These are phyloP conservation scores for Fraxinus angustifolia DNA, from an alignment of 305 asterid species.

Conservation along the genomic window DNA sequence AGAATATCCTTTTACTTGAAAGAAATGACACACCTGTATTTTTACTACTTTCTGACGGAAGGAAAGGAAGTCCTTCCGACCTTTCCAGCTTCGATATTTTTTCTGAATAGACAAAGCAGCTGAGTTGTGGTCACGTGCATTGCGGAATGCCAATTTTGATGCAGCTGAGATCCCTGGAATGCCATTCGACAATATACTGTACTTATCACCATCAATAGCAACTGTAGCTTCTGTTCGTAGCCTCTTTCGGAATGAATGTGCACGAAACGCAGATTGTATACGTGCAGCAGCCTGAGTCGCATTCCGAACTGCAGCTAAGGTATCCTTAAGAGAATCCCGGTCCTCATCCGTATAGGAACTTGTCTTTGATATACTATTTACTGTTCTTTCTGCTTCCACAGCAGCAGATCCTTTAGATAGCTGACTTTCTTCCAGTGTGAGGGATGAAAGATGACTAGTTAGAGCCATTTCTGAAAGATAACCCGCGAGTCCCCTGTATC, in stretches of 20 bases:
- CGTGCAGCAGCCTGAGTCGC: conserved; percentile 97
- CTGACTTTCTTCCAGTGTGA: conserved; percentile 60
- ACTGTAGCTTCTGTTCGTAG: conserved; percentile 48
- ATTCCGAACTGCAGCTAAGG: conserved; percentile 79
- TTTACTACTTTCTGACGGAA: conserved; percentile 89
- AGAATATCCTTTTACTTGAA: background rate
- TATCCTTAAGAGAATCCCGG: conserved; percentile 59
- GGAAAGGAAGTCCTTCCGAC: conserved; percentile 80
- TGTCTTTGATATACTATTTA: conserved; percentile 44
- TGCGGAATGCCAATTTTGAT: conserved; percentile 59
- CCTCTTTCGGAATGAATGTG: conserved; percentile 89
- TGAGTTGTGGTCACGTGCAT: conserved; percentile 53
- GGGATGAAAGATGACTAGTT: conserved; percentile 87
- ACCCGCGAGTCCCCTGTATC: conserved; percentile 91
- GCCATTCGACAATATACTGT: conserved; percentile 39
- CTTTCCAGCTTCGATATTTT: conserved; percentile 89
- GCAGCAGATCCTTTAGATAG: conserved; percentile 79
- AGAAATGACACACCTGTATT: conserved; percentile 67
- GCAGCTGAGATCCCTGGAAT: conserved; percentile 60
- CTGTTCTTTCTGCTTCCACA: conserved; percentile 80
- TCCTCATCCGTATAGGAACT: conserved; percentile 50
- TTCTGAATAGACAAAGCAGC: conserved; percentile 95
- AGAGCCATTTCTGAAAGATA: conserved; percentile 87
- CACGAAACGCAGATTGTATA: conserved; percentile 95
- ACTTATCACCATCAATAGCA: conserved; percentile 44